Evolutionary conservation across 1,284 basidiomycete species (phyloP).

Genomic region (Sporisorium scitamineum): DNA sequence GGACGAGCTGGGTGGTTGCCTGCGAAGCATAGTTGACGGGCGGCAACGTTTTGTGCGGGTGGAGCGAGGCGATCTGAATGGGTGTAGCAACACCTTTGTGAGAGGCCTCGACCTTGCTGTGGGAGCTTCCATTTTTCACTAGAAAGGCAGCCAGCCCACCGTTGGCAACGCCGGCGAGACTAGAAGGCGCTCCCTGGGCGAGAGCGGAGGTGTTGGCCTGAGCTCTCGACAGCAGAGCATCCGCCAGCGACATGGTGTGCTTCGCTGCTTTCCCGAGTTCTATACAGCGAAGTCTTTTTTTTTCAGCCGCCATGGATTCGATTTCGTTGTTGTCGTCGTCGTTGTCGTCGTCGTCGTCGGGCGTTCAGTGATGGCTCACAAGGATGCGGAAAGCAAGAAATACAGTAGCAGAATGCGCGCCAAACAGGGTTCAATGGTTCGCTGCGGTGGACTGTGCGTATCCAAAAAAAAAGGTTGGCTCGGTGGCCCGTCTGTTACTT

Average conservation of each 20-base stretch:
- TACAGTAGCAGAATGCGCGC: background rate
- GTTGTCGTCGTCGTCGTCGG: background rate
- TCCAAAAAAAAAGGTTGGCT: background rate
- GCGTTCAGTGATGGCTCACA: background rate
- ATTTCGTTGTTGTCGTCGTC: background rate
- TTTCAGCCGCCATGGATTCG: too few relatives aligned
- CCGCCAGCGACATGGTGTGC: slow-evolving; percentile 32
- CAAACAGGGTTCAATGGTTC: slow-evolving; percentile 7
- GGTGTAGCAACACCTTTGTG: background rate
- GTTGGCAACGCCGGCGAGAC: background rate
- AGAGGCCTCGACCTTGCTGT: background rate
- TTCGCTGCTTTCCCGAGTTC: background rate
- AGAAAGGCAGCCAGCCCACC: slow-evolving; percentile 47
- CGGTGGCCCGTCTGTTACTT: background rate
- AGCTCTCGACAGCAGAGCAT: slow-evolving; percentile 33
- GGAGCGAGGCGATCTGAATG: slow-evolving; percentile 26
- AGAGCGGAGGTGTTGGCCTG: slow-evolving; percentile 18
- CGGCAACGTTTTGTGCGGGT: slow-evolving; percentile 23
- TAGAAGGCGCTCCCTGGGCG: background rate
- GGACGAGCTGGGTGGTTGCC: slow-evolving; percentile 32
- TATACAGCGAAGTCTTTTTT: background rate
- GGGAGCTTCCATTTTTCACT: slow-evolving; percentile 12
- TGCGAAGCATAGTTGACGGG: slow-evolving; percentile 32
- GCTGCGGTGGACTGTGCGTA: slow-evolving; percentile 17
- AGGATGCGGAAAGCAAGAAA: background rate